Base-by-base conservation (phyloP, 2,329 filamentous ascomycete genomes). In the Ilyonectria sp. region DNA sequence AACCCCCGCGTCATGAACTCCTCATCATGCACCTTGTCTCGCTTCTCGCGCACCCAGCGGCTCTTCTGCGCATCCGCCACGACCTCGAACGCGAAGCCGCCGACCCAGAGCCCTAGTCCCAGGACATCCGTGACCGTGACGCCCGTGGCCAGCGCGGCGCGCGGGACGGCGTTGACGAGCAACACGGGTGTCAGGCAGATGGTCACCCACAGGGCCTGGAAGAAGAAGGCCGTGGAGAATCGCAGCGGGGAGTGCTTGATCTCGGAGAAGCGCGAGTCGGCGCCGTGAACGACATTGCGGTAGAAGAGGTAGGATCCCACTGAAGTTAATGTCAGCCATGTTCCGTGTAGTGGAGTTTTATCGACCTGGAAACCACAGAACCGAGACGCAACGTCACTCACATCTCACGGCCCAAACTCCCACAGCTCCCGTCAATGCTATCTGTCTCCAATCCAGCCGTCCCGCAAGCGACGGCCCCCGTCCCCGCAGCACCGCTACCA, bases 201-300 rank as follows among this genome's bases (percentile, higher is more conserved):
- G 2, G 88, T 88, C 2, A 93, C 89, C 91, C 91, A 93, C 0
- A 86, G 85, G 7, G 91, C 90, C 78, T 93, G 91, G 4, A 86
- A 87, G 58, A 81, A 68, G 68, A 81, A 86, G 15, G 81, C 80
- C 50, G 50, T 75, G 3, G 76, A 70, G 72, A 86, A 84, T 57
- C 74, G 77, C 23, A 69, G 62, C 0, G 81, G 78, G 2, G 78
- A 77, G 13, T 73, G 74, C 68, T 81, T 82, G 65, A 86, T 81
- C 52, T 74, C 64, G 63, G 84, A 81, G 74, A 86, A 86, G 58
- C 84, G 82, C 23, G 82, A 81, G 81, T 93, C 91, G 55, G 85
- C 80, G 56, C 90, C 90, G 46, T 90, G 83, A 46, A 84, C 78
- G 11, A 88, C 82, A 69, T 92, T 87, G 66, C 91, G 86, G 26